Conservation (phyloP, 176 grass and related monocot genomes). For the Lolium rigidum region DNA sequence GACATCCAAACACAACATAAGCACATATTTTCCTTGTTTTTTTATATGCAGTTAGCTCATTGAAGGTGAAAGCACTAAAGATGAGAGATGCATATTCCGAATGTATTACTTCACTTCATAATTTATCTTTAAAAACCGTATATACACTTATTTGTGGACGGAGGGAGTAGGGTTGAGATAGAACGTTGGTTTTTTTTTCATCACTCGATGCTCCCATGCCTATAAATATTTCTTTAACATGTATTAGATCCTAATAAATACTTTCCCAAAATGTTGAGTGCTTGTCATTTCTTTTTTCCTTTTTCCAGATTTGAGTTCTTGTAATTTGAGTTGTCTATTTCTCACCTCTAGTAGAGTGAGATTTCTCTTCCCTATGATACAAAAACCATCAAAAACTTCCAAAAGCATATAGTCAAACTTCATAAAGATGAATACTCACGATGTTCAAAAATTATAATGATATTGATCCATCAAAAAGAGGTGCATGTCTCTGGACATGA, state of each 20-base stretch:
- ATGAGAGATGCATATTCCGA: no score
- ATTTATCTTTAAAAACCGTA: no score
- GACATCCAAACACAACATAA: no score
- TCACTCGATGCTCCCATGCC: neutral
- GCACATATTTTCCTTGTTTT: no score
- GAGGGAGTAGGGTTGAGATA: no score
- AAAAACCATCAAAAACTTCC: neutral
- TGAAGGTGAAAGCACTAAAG: no score
- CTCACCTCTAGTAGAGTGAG: neutral
- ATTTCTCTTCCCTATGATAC: neutral
- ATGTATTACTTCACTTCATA: no score
- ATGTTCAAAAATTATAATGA: neutral
- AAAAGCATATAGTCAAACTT: neutral
- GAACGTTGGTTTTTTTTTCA: neutral
- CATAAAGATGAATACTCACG: neutral
- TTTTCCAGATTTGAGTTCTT: neutral
- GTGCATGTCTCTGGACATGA: neutral
- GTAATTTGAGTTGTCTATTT: no score
- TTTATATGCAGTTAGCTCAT: no score
- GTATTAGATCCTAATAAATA: neutral
- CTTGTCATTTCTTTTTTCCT: neutral
- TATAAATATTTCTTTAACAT: neutral
- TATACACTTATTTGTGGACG: no score
- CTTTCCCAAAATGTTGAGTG: neutral
- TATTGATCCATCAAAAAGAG: neutral